A percentile compares a stretch with the other conserved stretches of the same genome.
phyloP scores from a whole-genome alignment of 768 basidiomycete genomes.

The Macrolepiota fuliginosa region DNA sequence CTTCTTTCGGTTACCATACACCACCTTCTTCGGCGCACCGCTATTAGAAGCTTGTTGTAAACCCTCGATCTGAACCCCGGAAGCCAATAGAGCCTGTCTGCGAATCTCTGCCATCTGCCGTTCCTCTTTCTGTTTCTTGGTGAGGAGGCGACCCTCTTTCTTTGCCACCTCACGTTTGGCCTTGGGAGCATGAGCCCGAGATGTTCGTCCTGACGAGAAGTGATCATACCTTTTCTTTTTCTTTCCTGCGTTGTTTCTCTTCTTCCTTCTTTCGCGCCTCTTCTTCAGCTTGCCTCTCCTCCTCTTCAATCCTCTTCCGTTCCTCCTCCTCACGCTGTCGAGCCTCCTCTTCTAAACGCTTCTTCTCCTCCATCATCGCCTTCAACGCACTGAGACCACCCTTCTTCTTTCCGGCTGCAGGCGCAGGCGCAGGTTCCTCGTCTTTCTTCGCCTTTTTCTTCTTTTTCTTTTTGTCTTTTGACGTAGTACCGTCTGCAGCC shows the following conservation, averaged over 20 bases:
- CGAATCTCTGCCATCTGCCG: slow-evolving; percentile 87
- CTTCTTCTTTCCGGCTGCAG: slow-evolving; percentile 64
- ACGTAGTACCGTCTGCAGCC: slow-evolving; percentile 34
- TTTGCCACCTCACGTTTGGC: slow-evolving; percentile 86
- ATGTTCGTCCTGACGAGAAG: slow-evolving; percentile 2
- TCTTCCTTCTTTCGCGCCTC: slow-evolving; percentile 77
- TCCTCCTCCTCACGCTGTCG: slow-evolving; percentile 73
- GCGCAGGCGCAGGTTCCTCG: slow-evolving; percentile 46
- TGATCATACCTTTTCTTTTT: slow-evolving; percentile 75
- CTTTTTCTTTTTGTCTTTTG: slow-evolving; percentile 77
- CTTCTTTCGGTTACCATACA: slow-evolving; percentile 85
- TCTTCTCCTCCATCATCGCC: slow-evolving; percentile 92
- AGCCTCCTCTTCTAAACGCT: slow-evolving; percentile 83
- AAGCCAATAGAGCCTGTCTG: slow-evolving; percentile 85
- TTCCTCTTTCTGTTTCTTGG: slow-evolving; percentile 98
- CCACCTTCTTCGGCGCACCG: slow-evolving; percentile 64
- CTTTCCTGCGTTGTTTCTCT: slow-evolving; percentile 80
- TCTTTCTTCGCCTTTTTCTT: slow-evolving; percentile 77
- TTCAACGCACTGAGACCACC: slow-evolving; percentile 79
- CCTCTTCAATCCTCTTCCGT: slow-evolving; percentile 80
- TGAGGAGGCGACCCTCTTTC: slow-evolving; percentile 92
- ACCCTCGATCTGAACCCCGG: slow-evolving; percentile 89
- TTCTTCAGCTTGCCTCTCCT: slow-evolving; percentile 76
- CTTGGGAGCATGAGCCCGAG: slow-evolving; percentile 34
- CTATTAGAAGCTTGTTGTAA: slow-evolving; percentile 57